Conservation (phyloP, 176 grass and related monocot genomes). For the Ensete ventricosum region DNA sequence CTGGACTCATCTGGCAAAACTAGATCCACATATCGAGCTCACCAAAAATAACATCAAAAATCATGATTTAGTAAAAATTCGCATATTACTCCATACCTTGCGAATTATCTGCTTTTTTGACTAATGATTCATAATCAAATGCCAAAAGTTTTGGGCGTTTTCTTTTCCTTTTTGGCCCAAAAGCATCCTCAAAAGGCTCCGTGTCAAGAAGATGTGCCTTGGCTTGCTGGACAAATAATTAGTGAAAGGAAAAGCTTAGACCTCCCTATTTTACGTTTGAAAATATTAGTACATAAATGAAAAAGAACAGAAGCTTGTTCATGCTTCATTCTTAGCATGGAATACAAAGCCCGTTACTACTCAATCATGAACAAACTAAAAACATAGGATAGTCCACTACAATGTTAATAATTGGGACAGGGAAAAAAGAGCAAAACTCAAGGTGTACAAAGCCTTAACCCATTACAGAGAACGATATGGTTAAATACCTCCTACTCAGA, state of each 20-base stretch:
- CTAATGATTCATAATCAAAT: slow-evolving; percentile 67
- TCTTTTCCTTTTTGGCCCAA: slow-evolving; percentile 87
- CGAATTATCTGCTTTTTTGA: slow-evolving; percentile 59
- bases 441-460: neutral
- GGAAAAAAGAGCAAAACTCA: neutral
- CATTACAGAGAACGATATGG: neutral
- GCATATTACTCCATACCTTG: slow-evolving; percentile 41
- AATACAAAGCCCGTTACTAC: neutral
- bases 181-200: slow-evolving; percentile 76
- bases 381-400: too few relatives aligned
- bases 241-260: neutral
- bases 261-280: too few relatives aligned
- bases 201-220: slow-evolving; percentile 84
- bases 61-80: neutral
- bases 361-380: too few relatives aligned
- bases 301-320: neutral
- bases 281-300: neutral
- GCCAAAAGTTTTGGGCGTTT: slow-evolving; percentile 57
- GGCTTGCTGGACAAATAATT: slow-evolving; percentile 53
- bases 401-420: too few relatives aligned
- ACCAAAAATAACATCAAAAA: neutral
- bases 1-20: neutral
- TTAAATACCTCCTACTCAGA: neutral
- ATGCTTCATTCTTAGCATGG: neutral
- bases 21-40: neutral